Evolutionary conservation across 108 stramenopile species (phyloP), one percentile per base, ranked within the genome.

Genomic region (Schizochytrium sp.): DNA sequence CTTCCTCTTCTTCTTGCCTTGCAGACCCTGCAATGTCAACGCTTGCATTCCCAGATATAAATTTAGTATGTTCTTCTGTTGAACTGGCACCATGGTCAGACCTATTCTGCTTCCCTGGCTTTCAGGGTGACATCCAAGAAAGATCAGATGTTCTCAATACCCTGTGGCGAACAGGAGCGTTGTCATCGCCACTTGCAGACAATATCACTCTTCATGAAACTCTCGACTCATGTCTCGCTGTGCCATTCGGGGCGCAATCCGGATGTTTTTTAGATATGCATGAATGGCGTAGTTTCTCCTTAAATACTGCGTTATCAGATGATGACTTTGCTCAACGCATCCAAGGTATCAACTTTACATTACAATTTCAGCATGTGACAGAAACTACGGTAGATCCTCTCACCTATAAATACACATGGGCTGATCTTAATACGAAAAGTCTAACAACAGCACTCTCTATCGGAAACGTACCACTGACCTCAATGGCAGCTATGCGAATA

Each of bases 381-480:
- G 15, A 56, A 50, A n/a, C 76, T 53, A 55, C 76, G 5, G 53
- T 50, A 53, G 64, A 69, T 0, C 12, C 19, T 7, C 7, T 55
- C 50, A 28, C 17, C 12, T 83, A 83, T 53, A 53, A 83, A 50
- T 83, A 55, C 28, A n/a, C 76, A 10, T 83, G 76, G 76, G 50
- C 55, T 13, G 76, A 83, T 42, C 50, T n/a, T 38, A 83, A 83
- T 53, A 83, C 50, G 5, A 56, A 53, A 5, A 3, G 17, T 19
- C 28, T 55, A 5, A 17, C 53, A 13, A 55, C 53, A 13, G 76
- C 53, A n/a, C 13, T 83, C 45, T 15, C 47, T 53, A 83, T 38
- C 7, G 10, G 15, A 17, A 83, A 83, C 76, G 10, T 5, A n/a
- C 50, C 76, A 40, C 50, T 40, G 5, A 10, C 28, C 45, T n/a